Conservation (phyloP, 768 basidiomycete genomes). For the Rhizopogon roseolus region DNA sequence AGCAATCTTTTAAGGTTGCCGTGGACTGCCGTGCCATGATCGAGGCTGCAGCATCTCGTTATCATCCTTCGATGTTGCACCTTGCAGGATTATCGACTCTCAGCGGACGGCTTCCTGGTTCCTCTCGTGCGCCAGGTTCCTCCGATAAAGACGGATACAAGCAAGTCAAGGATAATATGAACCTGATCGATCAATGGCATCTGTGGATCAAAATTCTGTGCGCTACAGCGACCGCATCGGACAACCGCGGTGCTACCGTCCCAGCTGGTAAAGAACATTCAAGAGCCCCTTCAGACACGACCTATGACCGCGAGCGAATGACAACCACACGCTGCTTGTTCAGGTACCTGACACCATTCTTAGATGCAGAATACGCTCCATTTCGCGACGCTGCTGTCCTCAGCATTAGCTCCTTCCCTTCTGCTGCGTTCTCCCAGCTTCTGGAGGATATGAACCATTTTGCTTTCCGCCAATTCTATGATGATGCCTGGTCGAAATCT, state of each 20-base stretch:
- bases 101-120: constrained; percentile 29
- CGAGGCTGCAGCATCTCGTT: constrained; percentile 64
- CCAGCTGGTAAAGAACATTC: constrained; percentile 59
- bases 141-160: constrained; percentile 50
- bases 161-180: constrained; percentile 51
- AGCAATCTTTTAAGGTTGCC: constrained; percentile 41
- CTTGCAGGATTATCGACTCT: constrained; percentile 70
- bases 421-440: constrained; percentile 70
- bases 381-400: constrained; percentile 86
- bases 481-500: constrained; percentile 52
- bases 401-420: constrained; percentile 84
- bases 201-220: constrained; percentile 84
- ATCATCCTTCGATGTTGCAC: constrained; percentile 66
- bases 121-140: constrained; percentile 34
- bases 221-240: constrained; percentile 68
- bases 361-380: constrained; percentile 78
- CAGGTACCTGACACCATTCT: constrained; percentile 79
- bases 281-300: constrained; percentile 66
- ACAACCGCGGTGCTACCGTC: constrained; percentile 48
- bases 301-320: constrained; percentile 76
- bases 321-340: constrained; percentile 81
- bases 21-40: constrained; percentile 57
- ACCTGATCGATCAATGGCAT: constrained; percentile 72
- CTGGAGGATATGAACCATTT: constrained; percentile 81
- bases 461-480: constrained; percentile 78